Base-by-base conservation (phyloP, 495 filamentous ascomycete genomes). In the Penicillium flavigenum region DNA sequence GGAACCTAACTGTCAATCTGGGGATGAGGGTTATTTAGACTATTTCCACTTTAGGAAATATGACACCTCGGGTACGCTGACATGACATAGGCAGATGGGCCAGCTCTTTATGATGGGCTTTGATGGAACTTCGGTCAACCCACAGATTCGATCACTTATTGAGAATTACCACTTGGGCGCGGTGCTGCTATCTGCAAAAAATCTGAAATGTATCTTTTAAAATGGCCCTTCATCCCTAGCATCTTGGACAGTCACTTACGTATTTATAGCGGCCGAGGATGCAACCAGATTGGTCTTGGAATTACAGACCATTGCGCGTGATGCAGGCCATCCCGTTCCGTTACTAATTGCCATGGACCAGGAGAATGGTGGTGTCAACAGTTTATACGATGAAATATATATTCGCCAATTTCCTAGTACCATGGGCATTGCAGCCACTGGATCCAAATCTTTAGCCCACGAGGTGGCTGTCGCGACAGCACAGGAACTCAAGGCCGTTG, bases 71-170 rank as follows among this genome's bases (percentile, higher is more conserved):
- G 26, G 26, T 56, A 63, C 68, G 64, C 65, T 66, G 57, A 64
- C 61, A 31, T 43, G 58, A 38, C 58, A 62, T 59, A 79, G 77
- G 68, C 76, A 78, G 66, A 89, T 92, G 80, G 91, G 91, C 54
- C 91, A 96, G 80, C 84, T 95, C 73, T 86, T 96, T 74, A 93
- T 95, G 81, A 93, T 95, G 90, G 91, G 90, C 69, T 96, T 92
- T 78, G 90, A 96, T 80, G 91, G 91, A 56, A 92, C 90, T 45
- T 82, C 88, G 63, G 87, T 95, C 56, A 94, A 88, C 26, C 87
- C 88, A 47, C 88, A 92, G 72, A 94, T 96, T 63, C 86, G 85
- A 63, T 83, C 83, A 38, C 82, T 96, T 58, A 95, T 96, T 63
- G 85, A 90, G 67, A 81, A 93, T 58, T 88, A 95, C 63, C 87